Base-by-base conservation (phyloP, 768 basidiomycete species). In the Hericium erinaceus region DNA sequence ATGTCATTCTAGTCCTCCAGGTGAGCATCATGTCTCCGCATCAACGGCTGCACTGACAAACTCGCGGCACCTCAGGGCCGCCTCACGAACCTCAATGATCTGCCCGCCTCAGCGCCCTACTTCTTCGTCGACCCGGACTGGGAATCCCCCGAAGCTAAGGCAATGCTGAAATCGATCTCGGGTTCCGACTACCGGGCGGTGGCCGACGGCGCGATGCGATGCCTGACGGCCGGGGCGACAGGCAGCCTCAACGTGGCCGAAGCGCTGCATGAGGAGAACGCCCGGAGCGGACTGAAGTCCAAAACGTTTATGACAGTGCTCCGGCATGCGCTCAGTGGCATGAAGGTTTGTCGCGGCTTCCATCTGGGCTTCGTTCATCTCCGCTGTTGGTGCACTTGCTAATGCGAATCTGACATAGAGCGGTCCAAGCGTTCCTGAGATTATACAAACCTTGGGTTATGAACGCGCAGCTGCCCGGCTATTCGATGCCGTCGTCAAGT, bases 281-380 rank as follows among this genome's bases (percentile, higher is more conserved):
- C 74, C 38, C 67, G 64, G 37, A 63, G 75, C 2, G 70, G 68
- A 2, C 57, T 80, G 12, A 72, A 76, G 54, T 70, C 70, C 48
- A 85, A 80, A 54, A 62, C 72, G 20, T 82, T 91, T 62, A 85
- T 94, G 83, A 85, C 79, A 1, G 78, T 82, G 0, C 69, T 95
- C 53, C 72, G 95, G 54, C 81, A 89, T 66, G 88, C 87, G 3
- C 67, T 97, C 62, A 93, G 87, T 1, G 94, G 85, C 2, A 81
- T 83, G 73, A 92, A 89, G 82, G 94, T 87, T 65, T 28, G 33
- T 26, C 16, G 48, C 52, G 28, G 0, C 24, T 18, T 51, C n/a
- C 46, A 3, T 38, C 6, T 33, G 48, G 39, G 13, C n/a, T 20
- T 4, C 16, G 15, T 39, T 10, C 16, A 22, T 16, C 20, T 40